These are phyloP conservation scores for Mycogone perniciosa DNA, from an alignment of 2,329 filamentous ascomycete species.

Conservation along the genomic window DNA sequence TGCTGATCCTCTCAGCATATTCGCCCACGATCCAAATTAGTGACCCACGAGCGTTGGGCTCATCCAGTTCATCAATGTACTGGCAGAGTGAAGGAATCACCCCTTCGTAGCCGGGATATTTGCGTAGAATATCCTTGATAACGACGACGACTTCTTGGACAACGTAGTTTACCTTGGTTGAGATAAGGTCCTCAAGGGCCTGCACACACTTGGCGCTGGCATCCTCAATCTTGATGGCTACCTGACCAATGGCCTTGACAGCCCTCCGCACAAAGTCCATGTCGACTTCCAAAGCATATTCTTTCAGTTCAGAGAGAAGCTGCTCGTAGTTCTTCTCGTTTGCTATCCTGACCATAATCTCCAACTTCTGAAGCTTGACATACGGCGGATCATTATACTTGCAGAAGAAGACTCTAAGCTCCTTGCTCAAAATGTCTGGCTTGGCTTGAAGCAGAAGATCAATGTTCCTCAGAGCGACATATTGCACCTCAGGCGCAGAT, in stretches of 20 bases:
- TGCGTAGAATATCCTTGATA: constrained; percentile 96
- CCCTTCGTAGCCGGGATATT: constrained; percentile 95
- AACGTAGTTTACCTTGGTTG: constrained; percentile 97
- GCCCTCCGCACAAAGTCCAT: constrained; percentile 97
- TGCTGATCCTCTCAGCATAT: constrained; percentile 98
- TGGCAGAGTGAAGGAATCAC: constrained; percentile 96
- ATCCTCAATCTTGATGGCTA: constrained; percentile 95
- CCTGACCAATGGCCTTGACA: constrained; percentile 93
- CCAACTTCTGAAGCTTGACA: constrained; percentile 93
- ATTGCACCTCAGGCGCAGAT: constrained; percentile 94
- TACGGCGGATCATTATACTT: constrained; percentile 99
- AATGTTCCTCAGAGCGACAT: constrained; percentile 93
- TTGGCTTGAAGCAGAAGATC: constrained; percentile 93
- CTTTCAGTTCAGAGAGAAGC: constrained; percentile 86
- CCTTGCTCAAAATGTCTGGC: constrained; percentile 93
- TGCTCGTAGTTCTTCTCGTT: constrained; percentile 97
- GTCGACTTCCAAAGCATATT: constrained; percentile 95
- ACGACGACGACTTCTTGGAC: constrained; percentile 98
- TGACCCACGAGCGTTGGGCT: constrained; percentile 82
- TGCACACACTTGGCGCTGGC: constrained; percentile 95
- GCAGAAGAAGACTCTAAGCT: constrained; percentile 98
- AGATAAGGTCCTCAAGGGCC: constrained; percentile 85
- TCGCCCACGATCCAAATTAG: constrained; percentile 99
- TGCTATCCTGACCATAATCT: constrained; percentile 98
- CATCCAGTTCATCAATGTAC: constrained; percentile 94